These are phyloP conservation scores for Pleurotus eryngii DNA, from an alignment of 768 basidiomycete genomes.

Conservation along the genomic window DNA sequence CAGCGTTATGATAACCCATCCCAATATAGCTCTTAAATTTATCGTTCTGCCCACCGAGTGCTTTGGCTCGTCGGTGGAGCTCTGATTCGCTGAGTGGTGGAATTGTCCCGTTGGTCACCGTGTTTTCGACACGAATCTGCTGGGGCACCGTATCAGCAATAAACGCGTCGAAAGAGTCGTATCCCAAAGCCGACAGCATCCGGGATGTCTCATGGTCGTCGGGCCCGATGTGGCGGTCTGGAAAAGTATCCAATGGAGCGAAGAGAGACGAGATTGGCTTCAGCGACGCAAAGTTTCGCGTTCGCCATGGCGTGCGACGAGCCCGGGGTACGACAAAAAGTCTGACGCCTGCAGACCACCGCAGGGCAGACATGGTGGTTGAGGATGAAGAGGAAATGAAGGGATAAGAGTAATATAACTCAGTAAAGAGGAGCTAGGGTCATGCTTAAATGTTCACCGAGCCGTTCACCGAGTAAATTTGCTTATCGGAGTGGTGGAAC, in stretches of 20 bases:
- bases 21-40: conserved; percentile 92
- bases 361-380: conserved; percentile 30
- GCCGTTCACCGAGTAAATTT: conserved; percentile 56
- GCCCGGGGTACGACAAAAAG: conserved; percentile 13
- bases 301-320: conserved; percentile 14
- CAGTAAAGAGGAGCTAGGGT: conserved; percentile 20
- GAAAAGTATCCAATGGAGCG: conserved; percentile 84
- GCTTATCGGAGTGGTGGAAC: conserved; percentile 8
- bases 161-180: conserved; percentile 86
- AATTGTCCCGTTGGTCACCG: conserved; percentile 67
- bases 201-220: conserved; percentile 71
- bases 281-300: conserved; percentile 55
- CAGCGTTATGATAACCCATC: conserved; percentile 95
- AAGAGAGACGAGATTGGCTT: conserved; percentile 66
- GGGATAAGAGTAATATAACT: conserved; percentile 22
- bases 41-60: conserved; percentile 76
- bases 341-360: conserved; percentile 20
- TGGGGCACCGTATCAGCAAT: conserved; percentile 78
- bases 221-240: conserved; percentile 90
- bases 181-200: conserved; percentile 86
- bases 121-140: conserved; percentile 65
- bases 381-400: conserved; percentile 15
- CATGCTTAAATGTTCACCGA: conserved; percentile 38
- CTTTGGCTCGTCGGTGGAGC: conserved; percentile 69
- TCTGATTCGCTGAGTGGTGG: conserved; percentile 83